phyloP scores from a whole-genome alignment of 2,329 filamentous ascomycete genomes.

The Simplicillium sp. region DNA sequence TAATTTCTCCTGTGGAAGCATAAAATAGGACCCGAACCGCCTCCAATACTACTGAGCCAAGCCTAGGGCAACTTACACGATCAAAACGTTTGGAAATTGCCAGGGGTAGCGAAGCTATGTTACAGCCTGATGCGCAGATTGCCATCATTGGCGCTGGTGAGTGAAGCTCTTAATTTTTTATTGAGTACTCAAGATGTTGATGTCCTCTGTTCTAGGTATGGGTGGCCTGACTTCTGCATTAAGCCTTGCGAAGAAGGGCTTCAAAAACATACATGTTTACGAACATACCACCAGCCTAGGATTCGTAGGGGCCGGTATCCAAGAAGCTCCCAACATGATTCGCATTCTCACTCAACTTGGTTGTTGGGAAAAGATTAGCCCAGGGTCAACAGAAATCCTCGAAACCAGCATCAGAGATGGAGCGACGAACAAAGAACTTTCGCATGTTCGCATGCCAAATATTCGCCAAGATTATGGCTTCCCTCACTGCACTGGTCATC shows the following conservation, averaged over 20 bases:
- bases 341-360: conserved; percentile 64
- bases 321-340: conserved; percentile 75
- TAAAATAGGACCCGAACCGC: no score
- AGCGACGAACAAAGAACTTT: background rate
- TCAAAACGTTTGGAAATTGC: no score
- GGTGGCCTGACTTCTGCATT: conserved; percentile 29
- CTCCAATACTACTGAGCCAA: no score
- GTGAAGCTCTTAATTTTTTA: no score
- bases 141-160: conserved; percentile 22
- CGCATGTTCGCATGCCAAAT: no score
- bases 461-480: no score
- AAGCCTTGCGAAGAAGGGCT: conserved; percentile 19
- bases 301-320: conserved; percentile 69
- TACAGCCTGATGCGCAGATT: conserved; percentile 4
- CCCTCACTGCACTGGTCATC: no score
- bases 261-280: conserved; percentile 16
- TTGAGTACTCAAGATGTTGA: no score
- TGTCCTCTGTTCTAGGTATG: conserved; percentile 21
- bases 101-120: no score
- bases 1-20: no score
- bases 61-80: no score
- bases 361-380: conserved; percentile 57
- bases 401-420: conserved; percentile 19
- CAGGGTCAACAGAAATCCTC: conserved; percentile 14
- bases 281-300: conserved; percentile 12